Evolutionary conservation across 1,139 yeast genomes (phyloP).

Genomic region (Chernovozyma sophiae-reginae): DNA sequence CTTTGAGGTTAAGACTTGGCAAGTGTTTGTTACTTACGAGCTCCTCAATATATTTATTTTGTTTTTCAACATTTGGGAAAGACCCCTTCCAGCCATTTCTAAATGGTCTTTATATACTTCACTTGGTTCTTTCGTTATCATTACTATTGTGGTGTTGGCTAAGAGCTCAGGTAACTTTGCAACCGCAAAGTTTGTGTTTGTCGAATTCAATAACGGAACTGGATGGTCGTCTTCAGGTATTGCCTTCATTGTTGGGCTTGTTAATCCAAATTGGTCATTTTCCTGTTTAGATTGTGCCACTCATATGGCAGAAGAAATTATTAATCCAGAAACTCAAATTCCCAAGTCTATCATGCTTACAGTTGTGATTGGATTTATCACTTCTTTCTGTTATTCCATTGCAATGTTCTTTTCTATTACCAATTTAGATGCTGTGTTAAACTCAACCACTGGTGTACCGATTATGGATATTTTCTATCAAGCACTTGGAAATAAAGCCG

Average conservation of each 20-base stretch:
- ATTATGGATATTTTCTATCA: constrained; percentile 60
- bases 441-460: constrained; percentile 55
- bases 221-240: constrained; percentile 61
- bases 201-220: constrained; percentile 55
- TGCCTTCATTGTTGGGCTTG: constrained; percentile 62
- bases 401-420: constrained; percentile 60
- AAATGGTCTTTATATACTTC: constrained; percentile 53
- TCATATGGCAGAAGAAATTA: constrained; percentile 66
- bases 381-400: constrained; percentile 56
- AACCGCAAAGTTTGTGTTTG: constrained; percentile 57
- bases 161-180: constrained; percentile 46
- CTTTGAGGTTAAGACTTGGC: constrained; percentile 50
- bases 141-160: constrained; percentile 54
- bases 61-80: constrained; percentile 55
- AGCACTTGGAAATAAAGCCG: constrained; percentile 50
- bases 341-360: constrained; percentile 64
- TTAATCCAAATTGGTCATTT: constrained; percentile 68
- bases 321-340: constrained; percentile 53
- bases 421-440: constrained; percentile 44
- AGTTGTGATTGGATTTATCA: constrained; percentile 60
- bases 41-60: constrained; percentile 35
- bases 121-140: constrained; percentile 47
- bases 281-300: constrained; percentile 69
- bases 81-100: constrained; percentile 51
- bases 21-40: constrained; percentile 51